A percentile compares a stretch with the other conserved stretches of the same genome.
Conservation (phyloP, 768 basidiomycete genomes). For the Pleurotus pulmonarius region DNA sequence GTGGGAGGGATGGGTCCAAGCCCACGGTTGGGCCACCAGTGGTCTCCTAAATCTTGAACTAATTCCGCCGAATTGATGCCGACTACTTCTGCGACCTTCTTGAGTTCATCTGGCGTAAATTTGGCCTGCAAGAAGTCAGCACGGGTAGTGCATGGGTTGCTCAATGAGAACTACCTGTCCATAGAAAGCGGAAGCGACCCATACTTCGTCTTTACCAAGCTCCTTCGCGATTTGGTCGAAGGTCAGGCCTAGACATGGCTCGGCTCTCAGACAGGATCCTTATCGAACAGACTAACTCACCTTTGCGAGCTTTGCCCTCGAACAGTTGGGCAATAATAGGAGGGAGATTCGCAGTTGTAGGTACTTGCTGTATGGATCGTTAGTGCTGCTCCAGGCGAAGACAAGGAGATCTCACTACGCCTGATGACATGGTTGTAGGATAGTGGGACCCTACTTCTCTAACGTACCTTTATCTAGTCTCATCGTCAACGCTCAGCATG, state of each 20-base stretch:
- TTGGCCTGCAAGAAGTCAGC: constrained; percentile 52
- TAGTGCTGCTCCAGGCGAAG: background rate
- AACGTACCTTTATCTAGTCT: background rate
- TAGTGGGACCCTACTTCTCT: background rate
- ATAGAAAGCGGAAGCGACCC: constrained; percentile 81
- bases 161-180: constrained; percentile 51
- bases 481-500: background rate
- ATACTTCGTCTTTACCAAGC: constrained; percentile 73
- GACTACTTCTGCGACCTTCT: constrained; percentile 45
- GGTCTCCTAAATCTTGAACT: constrained; percentile 45
- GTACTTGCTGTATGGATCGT: background rate
- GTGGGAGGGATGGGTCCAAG: constrained; percentile 69
- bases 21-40: constrained; percentile 76
- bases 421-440: background rate
- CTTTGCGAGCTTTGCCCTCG: constrained; percentile 66
- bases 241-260: constrained; percentile 44
- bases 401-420: background rate
- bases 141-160: background rate
- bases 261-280: background rate
- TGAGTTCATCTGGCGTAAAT: constrained; percentile 55
- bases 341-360: constrained; percentile 38
- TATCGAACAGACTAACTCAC: constrained; percentile 22
- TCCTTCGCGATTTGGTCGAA: constrained; percentile 67
- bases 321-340: constrained; percentile 47
- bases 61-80: constrained; percentile 38